Evolutionary conservation across 2,329 filamentous ascomycete species (phyloP), one percentile per base, ranked within the genome.

Genomic region (Aspergillus fumigatiaffinis): DNA sequence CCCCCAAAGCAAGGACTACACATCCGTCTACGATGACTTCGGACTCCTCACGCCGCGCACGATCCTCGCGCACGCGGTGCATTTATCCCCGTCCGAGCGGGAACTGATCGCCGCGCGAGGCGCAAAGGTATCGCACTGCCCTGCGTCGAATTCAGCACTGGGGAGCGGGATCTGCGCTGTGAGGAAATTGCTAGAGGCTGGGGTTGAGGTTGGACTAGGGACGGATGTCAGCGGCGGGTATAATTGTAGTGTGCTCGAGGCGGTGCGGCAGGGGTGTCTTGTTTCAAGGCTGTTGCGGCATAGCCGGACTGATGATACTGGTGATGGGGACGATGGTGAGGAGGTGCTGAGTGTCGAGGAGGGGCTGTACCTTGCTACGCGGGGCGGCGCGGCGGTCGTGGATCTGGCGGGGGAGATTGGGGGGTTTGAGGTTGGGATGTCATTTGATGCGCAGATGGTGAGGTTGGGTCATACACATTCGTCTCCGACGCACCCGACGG

Each of bases 181-280:
- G 1, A 82, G 93, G 20, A 83, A 83, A 74, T 72, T 96, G 64
- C 80, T 96, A 53, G 83, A 91, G 23, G 81, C 82, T 53, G 91
- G 90, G 0, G 81, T 97, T 49, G 85, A 84, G 0, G 86, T 97
- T 5, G 93, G 94, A 0, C 77, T 99, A 0, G 94, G 94, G 0
- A 97, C 93, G 0, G 94, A 99, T 72, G 86, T 97, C 57, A 90
- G 86, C 65, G 94, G 93, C 2, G 94, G 94, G 0, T 97, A 93
- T 71, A 90, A 86, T 55, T 82, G 90, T 0, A 90, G 86, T 59
- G 84, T 97, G 9, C 82, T 97, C 0, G 90, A 94, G 63, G 87
- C 91, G n/a, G 90, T 87, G 47, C 78, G 92, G 14, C 90, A 94
- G 68, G 91, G 93, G 0, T 83, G 86, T 52, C 82, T 96, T 60